phyloP scores from a whole-genome alignment of 257 asterid genomes.

The Capsicum rhomboideum region DNA sequence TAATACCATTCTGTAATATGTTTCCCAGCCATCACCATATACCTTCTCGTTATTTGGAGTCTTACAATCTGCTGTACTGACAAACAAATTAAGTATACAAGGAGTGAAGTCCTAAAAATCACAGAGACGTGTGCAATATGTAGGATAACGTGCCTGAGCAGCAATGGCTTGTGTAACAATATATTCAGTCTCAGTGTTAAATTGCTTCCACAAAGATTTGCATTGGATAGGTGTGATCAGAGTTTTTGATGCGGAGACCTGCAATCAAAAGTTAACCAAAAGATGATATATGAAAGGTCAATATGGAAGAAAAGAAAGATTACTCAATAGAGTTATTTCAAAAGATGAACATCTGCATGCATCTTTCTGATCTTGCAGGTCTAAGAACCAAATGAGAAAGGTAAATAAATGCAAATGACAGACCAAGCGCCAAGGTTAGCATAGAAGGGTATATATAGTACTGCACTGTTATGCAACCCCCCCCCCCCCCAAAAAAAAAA shows the following conservation, averaged over 20 bases:
- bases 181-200: conserved; percentile 78
- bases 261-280: neutral
- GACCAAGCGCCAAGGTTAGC: neutral
- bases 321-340: neutral
- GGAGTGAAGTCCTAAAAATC: neutral
- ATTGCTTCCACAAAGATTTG: conserved; percentile 91
- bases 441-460: neutral
- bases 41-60: neutral
- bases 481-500: neutral
- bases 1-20: neutral
- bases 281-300: neutral
- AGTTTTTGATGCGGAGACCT: conserved; percentile 78
- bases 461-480: neutral
- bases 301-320: neutral
- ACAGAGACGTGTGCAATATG: neutral
- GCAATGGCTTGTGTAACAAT: conserved; percentile 87
- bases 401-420: neutral
- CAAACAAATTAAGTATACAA: neutral
- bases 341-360: neutral
- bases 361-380: neutral
- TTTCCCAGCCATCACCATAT: neutral
- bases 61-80: neutral
- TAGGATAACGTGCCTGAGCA: conserved; percentile 63
- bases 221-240: conserved; percentile 92
- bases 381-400: neutral